Conservation (phyloP, 1,284 basidiomycete genomes). For the Porodaedalea pini region DNA sequence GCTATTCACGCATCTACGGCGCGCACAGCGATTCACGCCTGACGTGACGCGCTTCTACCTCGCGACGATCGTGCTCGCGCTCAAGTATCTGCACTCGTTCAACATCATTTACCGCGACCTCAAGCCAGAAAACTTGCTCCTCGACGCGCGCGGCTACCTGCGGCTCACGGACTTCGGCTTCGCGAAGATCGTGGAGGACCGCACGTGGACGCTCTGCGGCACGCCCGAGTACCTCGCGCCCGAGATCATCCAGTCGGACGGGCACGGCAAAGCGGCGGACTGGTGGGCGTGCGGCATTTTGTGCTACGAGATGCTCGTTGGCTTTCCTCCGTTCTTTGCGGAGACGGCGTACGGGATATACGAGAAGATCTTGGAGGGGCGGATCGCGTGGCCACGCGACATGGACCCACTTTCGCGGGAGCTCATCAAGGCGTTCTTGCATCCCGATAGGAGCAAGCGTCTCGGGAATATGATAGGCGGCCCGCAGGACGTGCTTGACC, state of each 20-base stretch:
- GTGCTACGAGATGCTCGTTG: conserved; percentile 97
- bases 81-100: conserved; percentile 95
- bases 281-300: conserved; percentile 99
- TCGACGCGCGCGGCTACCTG: conserved; percentile 94
- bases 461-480: conserved; percentile 94
- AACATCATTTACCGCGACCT: conserved; percentile 99
- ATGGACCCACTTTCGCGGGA: conserved; percentile 72
- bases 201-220: conserved; percentile 98
- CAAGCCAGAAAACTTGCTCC: conserved; percentile 95
- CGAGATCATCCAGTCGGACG: conserved; percentile 94
- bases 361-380: conserved; percentile 90
- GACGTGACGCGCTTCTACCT: conserved; percentile 99
- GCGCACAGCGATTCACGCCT: conserved; percentile 92
- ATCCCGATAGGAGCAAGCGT: conserved; percentile 91
- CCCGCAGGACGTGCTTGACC: conserved; percentile 87
- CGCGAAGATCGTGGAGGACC: conserved; percentile 96
- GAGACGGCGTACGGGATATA: conserved; percentile 91
- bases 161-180: conserved; percentile 99
- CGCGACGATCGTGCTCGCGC: conserved; percentile 92
- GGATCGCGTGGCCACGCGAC: conserved; percentile 88
- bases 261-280: conserved; percentile 97
- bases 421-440: conserved; percentile 81
- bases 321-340: conserved; percentile 92
- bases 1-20: conserved; percentile 90
- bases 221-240: conserved; percentile 96